Evolutionary conservation across 129 eudicot genomes (phyloP), one percentile per base, ranked within the genome.

Genomic region (Chrysanthemum lavandulifolium): DNA sequence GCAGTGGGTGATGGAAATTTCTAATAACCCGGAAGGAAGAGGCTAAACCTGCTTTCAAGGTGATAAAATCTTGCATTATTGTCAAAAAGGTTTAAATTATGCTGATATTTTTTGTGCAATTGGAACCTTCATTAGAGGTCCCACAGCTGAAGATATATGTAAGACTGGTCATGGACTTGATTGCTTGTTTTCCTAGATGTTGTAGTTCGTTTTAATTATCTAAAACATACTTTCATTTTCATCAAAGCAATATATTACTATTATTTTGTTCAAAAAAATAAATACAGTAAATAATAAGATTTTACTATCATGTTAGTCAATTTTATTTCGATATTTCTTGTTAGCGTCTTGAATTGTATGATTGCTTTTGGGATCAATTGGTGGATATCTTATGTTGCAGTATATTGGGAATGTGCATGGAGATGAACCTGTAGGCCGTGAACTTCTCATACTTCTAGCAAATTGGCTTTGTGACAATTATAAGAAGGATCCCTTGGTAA

Each of bases 381-480:
- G 40, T 67, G 71, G 61, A 67, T 80, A 59, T 68, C 23, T 52
- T 78, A 62, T 58, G 10, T 68, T 84, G 79, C 93, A 95, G 99
- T 90, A 81, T 73, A 78, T 95, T 65, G 99, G 96, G 65, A 95
- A 95, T 80, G 97, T 95, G 85, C 99, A 95, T 80, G 99, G 99
- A 11, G 97, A 95, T 80, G 99, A 95, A 82, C 99, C 99, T 49
- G 94, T 95, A 62, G 99, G 99, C 25, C 97, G 99, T 54, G 99
- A 95, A 79, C 86, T 95, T 73, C 86, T 95, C 52, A 54, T 95
- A 53, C 91, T 71, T 78, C 91, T 95, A 79, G 94, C 91, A 58
- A 95, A 90, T 75, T 95, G 99, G 97, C 55, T 95, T 12, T 95
- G 99, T 65, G 97, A 95, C 69, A 95, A 90, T 79, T 86, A 95